A percentile compares a stretch with the other conserved stretches of the same genome.
phyloP scores from a whole-genome alignment of 306 rosid genomes.

The Vigna angularis region DNA sequence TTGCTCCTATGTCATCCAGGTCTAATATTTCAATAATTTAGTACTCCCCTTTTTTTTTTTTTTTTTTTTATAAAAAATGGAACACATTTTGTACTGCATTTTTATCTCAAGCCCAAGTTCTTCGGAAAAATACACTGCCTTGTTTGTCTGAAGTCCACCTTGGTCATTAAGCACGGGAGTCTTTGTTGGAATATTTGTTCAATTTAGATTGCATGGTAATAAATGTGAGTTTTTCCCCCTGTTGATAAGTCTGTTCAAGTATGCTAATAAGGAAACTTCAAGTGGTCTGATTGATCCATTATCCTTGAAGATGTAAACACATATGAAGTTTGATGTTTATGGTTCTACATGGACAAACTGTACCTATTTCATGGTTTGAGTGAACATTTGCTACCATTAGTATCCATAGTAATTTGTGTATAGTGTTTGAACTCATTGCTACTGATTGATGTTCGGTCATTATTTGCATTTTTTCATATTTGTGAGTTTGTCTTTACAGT shows the following conservation, averaged over 20 bases:
- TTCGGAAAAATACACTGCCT: neutral
- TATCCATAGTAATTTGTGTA: neutral
- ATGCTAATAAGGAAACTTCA: neutral
- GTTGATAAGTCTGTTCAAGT: neutral
- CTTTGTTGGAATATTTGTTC: constrained; percentile 1
- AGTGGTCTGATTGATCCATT: constrained; percentile 3
- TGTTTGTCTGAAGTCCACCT: neutral
- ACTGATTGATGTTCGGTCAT: no score
- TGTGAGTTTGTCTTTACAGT: neutral
- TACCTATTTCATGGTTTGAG: neutral
- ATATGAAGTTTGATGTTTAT: neutral
- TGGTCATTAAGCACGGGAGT: neutral
- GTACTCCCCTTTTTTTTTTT: neutral
- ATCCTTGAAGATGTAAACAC: constrained; percentile 20
- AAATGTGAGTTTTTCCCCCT: neutral
- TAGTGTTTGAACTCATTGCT: neutral
- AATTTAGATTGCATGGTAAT: neutral
- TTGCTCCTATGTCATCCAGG: constrained; percentile 98
- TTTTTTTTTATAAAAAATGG: neutral
- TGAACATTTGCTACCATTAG: neutral
- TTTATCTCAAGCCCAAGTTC: constrained; percentile 36
- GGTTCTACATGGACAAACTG: neutral
- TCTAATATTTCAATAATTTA: constrained; percentile 44
- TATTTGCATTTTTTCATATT: neutral
- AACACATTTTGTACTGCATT: constrained; percentile 23